Base-by-base conservation (phyloP, 306 rosid genomes). In the Rubus idaeus region DNA sequence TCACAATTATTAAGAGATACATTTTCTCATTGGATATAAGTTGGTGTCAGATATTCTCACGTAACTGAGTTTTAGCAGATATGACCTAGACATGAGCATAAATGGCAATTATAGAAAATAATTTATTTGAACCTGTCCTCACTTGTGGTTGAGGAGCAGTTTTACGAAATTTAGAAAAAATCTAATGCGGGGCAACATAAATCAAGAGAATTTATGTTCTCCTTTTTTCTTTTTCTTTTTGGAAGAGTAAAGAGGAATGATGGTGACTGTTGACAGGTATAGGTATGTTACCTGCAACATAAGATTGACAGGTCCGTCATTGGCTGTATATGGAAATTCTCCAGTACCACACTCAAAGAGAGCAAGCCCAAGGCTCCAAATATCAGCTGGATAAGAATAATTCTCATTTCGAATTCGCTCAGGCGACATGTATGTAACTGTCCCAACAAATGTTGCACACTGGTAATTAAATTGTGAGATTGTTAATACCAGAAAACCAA, bases 381-480 rank as follows among this genome's bases (percentile, higher is more conserved):
- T 92, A 84, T 95, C 97, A 78, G 99, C 99, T 8, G 97, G 99
- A 86, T 90, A 95, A 42, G 99, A 95, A 86, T 95, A 95, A 83
- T 82, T 95, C 75, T 92, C 93, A 44, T 95, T 95, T 79, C 97
- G 88, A 80, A 95, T 95, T 74, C 99, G 82, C 90, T 95, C 99
- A 10, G 99, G 97, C n/a, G 97, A 95, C 97, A 95, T 95, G 83
- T 92, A 95, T 1, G 97, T 95, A 55, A 90, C 97, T 23, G 97
- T 95, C 77, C 99, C 99, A 80, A 95, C 97, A 72, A 92, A 95
- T 18, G 99, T 95, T 57, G 99, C 99, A 83, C 97, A 95, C 97
- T 95, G 87, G 51, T 44, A 76, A 80, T 71, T 60, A 77, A 58
- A 78, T 64, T 61, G 60, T n/a, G 8, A 20, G 20, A 62, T 53